A percentile compares a stretch with the other conserved stretches of the same genome.
Evolutionary conservation across 306 rosid genomes (phyloP).

Genomic region (Carpinus viminea): DNA sequence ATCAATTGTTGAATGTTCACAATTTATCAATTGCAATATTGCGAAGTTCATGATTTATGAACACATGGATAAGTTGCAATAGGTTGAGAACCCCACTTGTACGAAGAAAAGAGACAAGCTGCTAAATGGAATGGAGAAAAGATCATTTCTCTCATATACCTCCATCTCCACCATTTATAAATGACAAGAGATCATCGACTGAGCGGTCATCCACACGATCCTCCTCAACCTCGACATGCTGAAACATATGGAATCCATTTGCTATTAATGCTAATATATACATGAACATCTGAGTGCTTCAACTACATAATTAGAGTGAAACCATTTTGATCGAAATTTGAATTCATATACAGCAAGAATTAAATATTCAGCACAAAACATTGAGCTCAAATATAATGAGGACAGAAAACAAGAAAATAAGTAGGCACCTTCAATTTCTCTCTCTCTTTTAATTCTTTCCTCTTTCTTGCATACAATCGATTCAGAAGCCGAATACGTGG

Average conservation of each 20-base stretch:
- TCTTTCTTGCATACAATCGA: slow-evolving; percentile 83
- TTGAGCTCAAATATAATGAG: slow-evolving; percentile 34
- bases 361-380: slow-evolving; percentile 31
- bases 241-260: slow-evolving; percentile 29
- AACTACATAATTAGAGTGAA: neutral
- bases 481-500: slow-evolving; percentile 93
- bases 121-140: slow-evolving; percentile 11
- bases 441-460: slow-evolving; percentile 78
- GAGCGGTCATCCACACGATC: slow-evolving; percentile 84
- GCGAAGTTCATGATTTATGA: slow-evolving; percentile 7
- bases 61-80: slow-evolving; percentile 3
- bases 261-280: slow-evolving; percentile 21
- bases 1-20: slow-evolving; percentile 17
- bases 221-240: slow-evolving; percentile 75
- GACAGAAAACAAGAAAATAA: slow-evolving; percentile 30
- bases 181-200: slow-evolving; percentile 85
- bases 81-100: neutral
- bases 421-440: slow-evolving; percentile 68
- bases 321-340: slow-evolving; percentile 15
- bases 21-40: neutral
- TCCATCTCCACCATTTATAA: slow-evolving; percentile 73
- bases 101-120: slow-evolving; percentile 13
- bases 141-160: slow-evolving; percentile 39
- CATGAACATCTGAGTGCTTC: neutral
- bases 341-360: slow-evolving; percentile 28